These are phyloP conservation scores for Penicillium atrosanguineum DNA, from an alignment of 495 filamentous ascomycete species.

Conservation along the genomic window DNA sequence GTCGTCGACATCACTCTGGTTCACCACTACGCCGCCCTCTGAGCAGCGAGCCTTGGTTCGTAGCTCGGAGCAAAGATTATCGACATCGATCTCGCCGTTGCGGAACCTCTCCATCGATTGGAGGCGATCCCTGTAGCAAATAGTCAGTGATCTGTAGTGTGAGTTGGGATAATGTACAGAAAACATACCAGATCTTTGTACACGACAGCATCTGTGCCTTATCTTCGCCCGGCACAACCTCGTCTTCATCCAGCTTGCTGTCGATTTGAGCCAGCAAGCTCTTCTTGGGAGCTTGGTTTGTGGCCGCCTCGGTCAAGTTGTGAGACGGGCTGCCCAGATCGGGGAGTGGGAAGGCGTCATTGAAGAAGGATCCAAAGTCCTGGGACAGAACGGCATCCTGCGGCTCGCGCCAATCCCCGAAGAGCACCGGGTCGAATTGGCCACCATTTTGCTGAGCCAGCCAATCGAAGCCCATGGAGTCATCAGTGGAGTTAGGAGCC, in stretches of 20 bases:
- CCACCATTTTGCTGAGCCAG: conserved; percentile 81
- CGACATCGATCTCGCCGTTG: conserved; percentile 86
- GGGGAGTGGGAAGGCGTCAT: conserved; percentile 76
- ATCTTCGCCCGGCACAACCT: conserved; percentile 65
- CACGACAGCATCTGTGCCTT: conserved; percentile 70
- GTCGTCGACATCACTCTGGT: conserved; percentile 80
- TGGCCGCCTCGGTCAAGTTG: conserved; percentile 50
- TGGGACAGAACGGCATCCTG: conserved; percentile 70
- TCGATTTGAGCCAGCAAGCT: conserved; percentile 75
- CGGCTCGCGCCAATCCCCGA: conserved; percentile 89
- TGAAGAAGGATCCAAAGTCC: conserved; percentile 77
- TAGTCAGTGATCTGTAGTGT: not conserved
- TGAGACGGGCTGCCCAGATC: conserved; percentile 77
- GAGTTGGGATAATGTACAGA: not conserved
- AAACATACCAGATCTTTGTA: conserved; percentile 85
- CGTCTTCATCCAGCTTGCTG: conserved; percentile 55
- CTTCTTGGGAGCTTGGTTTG: conserved; percentile 53
- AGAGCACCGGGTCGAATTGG: conserved; percentile 87
- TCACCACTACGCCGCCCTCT: conserved; percentile 86
- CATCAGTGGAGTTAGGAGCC: conserved; percentile 16
- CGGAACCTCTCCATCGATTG: conserved; percentile 83
- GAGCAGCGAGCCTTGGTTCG: conserved; percentile 95
- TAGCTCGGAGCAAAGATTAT: conserved; percentile 88
- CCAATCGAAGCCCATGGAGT: conserved; percentile 61
- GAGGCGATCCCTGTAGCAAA: conserved; percentile 75